Evolutionary conservation across 1,139 yeast genomes (phyloP), one percentile per base, ranked within the genome.

Genomic region (Pichia sp.): DNA sequence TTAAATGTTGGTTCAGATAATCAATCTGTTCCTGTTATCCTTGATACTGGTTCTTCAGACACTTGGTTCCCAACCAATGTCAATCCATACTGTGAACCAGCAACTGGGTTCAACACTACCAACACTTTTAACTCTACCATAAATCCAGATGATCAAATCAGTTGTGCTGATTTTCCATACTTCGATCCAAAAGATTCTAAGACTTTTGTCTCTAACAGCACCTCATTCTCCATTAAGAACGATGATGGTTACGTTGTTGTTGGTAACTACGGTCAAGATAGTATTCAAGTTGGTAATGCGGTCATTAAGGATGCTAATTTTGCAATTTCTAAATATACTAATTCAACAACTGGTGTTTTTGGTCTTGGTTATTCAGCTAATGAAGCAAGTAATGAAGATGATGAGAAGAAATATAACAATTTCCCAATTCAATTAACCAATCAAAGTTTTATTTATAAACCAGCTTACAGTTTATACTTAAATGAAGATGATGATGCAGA

Each of bases 41-140:
- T 80, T 35, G 85, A 78, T 55, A 76, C 84, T 9, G 85, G 84
- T 0, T 76, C 82, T 9, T 65, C 80, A 6, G 86, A 79, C 54
- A 61, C 77, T 47, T 79, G 85, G 85, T 72, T 78, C 11, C 38
- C 38, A 15, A 18, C 42, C 6, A 13, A 18, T 9, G 26, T 25
- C 16, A 42, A 42, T 26, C 16, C 32, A 13, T 32, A 31, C 9
- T 38, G 41, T 21, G 9, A 31, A 22, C 3, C 9, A 23, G 29
- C 28, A 13, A 3, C 35, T 5, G 20, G n/a, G 6, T 23, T 26
- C 18, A 37, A 23, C 16, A 43, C 43, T 16, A 37, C 43, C 21
- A 40, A 23, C 26, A 40, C 29, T 14, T 28, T 16, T 29, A 26
- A 33, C 32, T 18, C 18, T 23, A 21, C 25, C 6, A 5, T 23